These are phyloP conservation scores for Alternaria sp. DNA, from an alignment of 2,329 filamentous ascomycete species.

Conservation along the genomic window DNA sequence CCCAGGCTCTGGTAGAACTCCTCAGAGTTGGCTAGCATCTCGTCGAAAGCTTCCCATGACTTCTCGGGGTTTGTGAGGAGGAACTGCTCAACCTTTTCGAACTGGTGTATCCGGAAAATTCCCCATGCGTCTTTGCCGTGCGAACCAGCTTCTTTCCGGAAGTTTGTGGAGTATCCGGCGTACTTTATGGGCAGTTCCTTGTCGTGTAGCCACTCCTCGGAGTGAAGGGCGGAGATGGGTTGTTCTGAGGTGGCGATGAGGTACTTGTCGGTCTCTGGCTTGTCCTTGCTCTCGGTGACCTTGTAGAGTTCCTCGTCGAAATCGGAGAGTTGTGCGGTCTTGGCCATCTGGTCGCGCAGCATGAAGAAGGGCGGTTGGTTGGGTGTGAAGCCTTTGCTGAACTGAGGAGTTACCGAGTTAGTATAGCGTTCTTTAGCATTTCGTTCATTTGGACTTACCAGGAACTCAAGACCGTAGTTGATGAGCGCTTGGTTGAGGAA, in stretches of 20 bases:
- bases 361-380: constrained; percentile 72
- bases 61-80: constrained; percentile 73
- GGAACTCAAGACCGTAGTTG: constrained; percentile 72
- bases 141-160: constrained; percentile 91
- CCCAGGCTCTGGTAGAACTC: constrained; percentile 93
- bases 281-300: constrained; percentile 81
- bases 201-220: constrained; percentile 86
- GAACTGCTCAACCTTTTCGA: constrained; percentile 68
- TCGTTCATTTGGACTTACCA: neutral
- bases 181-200: constrained; percentile 86
- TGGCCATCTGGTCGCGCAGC: constrained; percentile 94
- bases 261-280: constrained; percentile 78
- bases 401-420: constrained; percentile 27
- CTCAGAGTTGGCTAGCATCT: constrained; percentile 90
- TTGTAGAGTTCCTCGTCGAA: constrained; percentile 99
- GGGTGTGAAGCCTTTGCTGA: constrained; percentile 78
- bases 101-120: constrained; percentile 97
- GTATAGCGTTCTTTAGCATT: neutral
- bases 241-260: constrained; percentile 86
- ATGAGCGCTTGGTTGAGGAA: constrained; percentile 91
- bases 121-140: constrained; percentile 96
- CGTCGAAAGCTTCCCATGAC: constrained; percentile 90
- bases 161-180: constrained; percentile 90
- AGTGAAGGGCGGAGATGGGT: constrained; percentile 89
- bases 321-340: constrained; percentile 95